Evolutionary conservation across 2,329 filamentous ascomycete genomes (phyloP), one percentile per base, ranked within the genome.

Genomic region (Tolypocladium sp.): DNA sequence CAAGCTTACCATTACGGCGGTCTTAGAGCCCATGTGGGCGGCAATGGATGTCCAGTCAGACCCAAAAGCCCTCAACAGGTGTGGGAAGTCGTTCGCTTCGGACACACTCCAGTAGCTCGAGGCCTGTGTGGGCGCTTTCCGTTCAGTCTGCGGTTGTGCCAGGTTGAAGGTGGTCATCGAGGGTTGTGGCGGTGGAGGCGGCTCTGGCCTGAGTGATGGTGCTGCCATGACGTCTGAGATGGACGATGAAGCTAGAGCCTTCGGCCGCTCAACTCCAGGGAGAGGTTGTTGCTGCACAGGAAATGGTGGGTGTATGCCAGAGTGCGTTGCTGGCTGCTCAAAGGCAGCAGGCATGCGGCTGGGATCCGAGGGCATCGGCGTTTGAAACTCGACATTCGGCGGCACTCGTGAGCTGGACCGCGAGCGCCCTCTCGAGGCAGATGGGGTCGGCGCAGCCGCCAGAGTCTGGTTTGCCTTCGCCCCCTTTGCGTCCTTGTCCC

Each of bases 61-160:
- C 60, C 90, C 90, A 74, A 91, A 93, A 58, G 90, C 82, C 56
- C 79, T 82, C 54, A 94, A 78, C 60, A 91, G 79, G 59, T 80
- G 82, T 41, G 87, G 86, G 71, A 94, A 94, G 67, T 92, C 90
- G 54, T 82, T 88, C 58, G 88, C 82, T 73, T 94, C 90, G 1
- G 88, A 88, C 27, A 93, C 90, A 67, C 90, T 93, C 90, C 90
- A 94, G 71, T 94, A 94, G 71, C 90, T 93, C 1, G 88, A 91
- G 17, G 88, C 84, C 63, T 87, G 85, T 58, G 76, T 75, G 27
- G 78, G 78, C 12, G 74, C 72, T 60, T 82, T 82, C 51, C 81
- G 80, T 64, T 85, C 82, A 41, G 74, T 70, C 44, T 74, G 74
- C 17, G 72, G 66, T 61, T 77, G 76, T 2, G 73, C 66, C 55